phyloP scores from a whole-genome alignment of 1,284 basidiomycete species.

The Heliocybe sulcata region DNA sequence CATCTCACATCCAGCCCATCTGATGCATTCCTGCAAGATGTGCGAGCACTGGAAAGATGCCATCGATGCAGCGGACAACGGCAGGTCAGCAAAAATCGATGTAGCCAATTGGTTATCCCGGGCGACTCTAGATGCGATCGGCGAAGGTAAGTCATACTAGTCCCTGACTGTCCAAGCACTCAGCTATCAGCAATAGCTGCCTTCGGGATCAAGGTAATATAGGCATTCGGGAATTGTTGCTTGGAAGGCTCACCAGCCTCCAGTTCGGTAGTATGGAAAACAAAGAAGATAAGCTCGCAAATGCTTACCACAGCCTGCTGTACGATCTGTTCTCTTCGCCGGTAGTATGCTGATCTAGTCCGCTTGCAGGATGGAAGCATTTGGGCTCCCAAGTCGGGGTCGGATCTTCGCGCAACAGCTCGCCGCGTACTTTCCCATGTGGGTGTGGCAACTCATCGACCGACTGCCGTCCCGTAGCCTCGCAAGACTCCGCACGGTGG shows the following conservation, averaged over 20 bases:
- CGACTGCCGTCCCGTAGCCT: neutral
- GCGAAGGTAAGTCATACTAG: conserved; percentile 9
- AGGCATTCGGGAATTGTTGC: neutral
- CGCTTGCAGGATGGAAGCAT: neutral
- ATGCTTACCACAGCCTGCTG: neutral
- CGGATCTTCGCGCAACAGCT: neutral
- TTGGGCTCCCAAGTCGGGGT: neutral
- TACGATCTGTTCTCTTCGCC: neutral
- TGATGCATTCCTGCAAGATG: conserved; percentile 8
- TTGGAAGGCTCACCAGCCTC: neutral
- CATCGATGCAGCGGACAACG: conserved; percentile 2
- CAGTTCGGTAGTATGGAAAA: neutral
- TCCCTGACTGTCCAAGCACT: neutral
- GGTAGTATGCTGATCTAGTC: neutral
- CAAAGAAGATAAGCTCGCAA: neutral
- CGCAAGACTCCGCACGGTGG: conserved; percentile 21
- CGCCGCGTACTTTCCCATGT: neutral
- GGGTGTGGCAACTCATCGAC: neutral
- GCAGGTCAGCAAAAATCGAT: conserved; percentile 8
- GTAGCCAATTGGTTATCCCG: conserved; percentile 14
- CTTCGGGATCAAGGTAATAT: neutral
- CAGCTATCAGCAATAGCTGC: neutral
- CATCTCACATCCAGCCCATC: neutral
- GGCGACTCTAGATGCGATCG: conserved; percentile 16
- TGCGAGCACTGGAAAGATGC: conserved; percentile 14